Conservation (phyloP, 257 asterid genomes). For the Plectranthus barbatus region DNA sequence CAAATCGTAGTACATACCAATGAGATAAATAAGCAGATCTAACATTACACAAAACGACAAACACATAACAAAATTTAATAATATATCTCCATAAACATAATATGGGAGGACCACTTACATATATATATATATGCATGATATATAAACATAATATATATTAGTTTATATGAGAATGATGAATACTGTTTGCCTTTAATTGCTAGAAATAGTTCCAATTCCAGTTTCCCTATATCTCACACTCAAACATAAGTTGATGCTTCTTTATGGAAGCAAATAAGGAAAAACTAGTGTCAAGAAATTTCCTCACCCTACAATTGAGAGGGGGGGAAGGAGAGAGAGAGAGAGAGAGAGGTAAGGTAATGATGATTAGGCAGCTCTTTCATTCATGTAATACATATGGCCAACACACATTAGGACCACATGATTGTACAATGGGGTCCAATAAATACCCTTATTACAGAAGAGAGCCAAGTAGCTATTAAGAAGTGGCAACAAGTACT, state of each 20-base stretch:
- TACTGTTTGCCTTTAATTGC: neutral
- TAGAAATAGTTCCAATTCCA: constrained; percentile 8
- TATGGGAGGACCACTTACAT: neutral
- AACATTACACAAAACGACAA: neutral
- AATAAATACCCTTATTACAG: constrained; percentile 10
- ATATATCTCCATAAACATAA: neutral
- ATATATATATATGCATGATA: neutral
- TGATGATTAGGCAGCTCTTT: constrained; percentile 4
- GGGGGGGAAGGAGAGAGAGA: neutral
- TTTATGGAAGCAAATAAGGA: neutral
- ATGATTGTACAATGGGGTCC: constrained; percentile 6
- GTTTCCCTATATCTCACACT: neutral
- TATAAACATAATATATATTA: no score
- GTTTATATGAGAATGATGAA: neutral
- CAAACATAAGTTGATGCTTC: neutral
- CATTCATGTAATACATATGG: constrained; percentile 2
- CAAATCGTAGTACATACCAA: no score
- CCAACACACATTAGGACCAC: constrained; percentile 26
- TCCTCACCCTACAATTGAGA: neutral
- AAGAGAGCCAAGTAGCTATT: constrained; percentile 16
- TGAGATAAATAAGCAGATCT: neutral
- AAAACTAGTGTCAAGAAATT: neutral
- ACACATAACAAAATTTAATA: neutral
- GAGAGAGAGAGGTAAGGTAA: neutral
- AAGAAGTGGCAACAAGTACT: constrained; percentile 26